Conservation (phyloP, 1,284 basidiomycete genomes). For the Cystobasidiaceae sp. region DNA sequence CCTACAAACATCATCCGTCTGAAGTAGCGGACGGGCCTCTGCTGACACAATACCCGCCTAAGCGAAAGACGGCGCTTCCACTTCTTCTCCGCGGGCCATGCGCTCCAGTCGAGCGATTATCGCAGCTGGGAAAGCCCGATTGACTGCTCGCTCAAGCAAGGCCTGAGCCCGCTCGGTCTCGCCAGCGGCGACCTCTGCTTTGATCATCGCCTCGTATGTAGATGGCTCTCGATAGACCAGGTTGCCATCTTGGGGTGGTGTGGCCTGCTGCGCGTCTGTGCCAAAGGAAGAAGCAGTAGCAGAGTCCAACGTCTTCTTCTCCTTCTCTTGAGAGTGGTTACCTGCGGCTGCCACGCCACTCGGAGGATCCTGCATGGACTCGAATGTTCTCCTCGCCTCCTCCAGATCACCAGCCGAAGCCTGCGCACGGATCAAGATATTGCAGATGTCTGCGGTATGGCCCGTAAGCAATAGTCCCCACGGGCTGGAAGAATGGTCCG, state of each 20-base stretch:
- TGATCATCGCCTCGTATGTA: conserved; percentile 67
- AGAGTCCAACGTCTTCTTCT: conserved; percentile 18
- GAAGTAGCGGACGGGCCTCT: neutral
- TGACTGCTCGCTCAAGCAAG: conserved; percentile 68
- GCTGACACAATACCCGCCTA: neutral
- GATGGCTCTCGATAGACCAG: conserved; percentile 83
- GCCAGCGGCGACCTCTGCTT: conserved; percentile 77
- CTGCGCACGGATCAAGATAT: conserved; percentile 54
- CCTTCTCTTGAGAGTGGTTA: conserved; percentile 50
- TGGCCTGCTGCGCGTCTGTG: conserved; percentile 35
- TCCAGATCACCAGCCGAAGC: conserved; percentile 66
- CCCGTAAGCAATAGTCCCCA: neutral
- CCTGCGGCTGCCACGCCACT: conserved; percentile 58
- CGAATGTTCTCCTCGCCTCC: conserved; percentile 71
- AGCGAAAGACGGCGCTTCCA: conserved; percentile 4
- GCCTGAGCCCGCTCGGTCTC: conserved; percentile 64
- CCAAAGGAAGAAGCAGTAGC: neutral
- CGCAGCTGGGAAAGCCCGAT: conserved; percentile 53
- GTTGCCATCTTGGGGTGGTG: conserved; percentile 52
- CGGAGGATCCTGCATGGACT: conserved; percentile 76
- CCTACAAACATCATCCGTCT: too few species aligned
- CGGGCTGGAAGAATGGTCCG: conserved; percentile 70
- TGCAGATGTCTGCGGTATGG: neutral
- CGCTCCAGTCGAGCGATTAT: conserved; percentile 37
- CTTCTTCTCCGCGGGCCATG: conserved; percentile 17